Percentiles rank a stretch among this genome's conserved stretches.
phyloP scores from a whole-genome alignment of 768 basidiomycete genomes.

The Naganishia onofrii region DNA sequence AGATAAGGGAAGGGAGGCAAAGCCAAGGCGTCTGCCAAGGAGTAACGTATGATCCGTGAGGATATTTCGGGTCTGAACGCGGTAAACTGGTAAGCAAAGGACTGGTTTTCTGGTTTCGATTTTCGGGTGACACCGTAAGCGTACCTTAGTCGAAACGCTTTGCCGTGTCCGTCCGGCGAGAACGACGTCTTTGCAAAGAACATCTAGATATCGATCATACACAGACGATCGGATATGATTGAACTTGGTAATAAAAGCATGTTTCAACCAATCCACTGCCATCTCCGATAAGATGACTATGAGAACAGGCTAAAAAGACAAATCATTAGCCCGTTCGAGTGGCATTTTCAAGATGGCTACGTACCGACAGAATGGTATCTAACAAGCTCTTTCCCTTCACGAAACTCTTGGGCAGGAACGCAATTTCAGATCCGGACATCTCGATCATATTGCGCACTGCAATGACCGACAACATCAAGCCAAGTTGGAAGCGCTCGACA shows the following conservation, averaged over 20 bases:
- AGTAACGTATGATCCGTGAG: slow-evolving; percentile 95
- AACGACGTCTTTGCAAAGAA: slow-evolving; percentile 87
- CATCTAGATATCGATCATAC: slow-evolving; percentile 91
- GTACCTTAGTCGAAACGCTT: slow-evolving; percentile 53
- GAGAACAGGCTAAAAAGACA: slow-evolving; percentile 70
- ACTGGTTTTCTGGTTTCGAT: background rate
- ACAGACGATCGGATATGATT: slow-evolving; percentile 95
- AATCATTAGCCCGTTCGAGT: background rate
- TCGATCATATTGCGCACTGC: slow-evolving; percentile 94
- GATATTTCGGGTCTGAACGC: slow-evolving; percentile 55
- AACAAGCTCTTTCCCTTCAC: slow-evolving; percentile 49
- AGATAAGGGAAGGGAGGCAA: slow-evolving; percentile 86
- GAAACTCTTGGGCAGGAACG: slow-evolving; percentile 62
- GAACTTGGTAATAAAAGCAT: slow-evolving; percentile 99
- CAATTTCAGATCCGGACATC: slow-evolving; percentile 80
- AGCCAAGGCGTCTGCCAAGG: slow-evolving; percentile 88
- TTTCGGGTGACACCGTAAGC: background rate
- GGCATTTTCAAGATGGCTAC: slow-evolving; percentile 15
- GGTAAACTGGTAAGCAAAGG: slow-evolving; percentile 43
- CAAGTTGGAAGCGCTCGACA: slow-evolving; percentile 90
- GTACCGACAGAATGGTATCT: slow-evolving; percentile 79
- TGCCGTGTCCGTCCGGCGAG: slow-evolving; percentile 58
- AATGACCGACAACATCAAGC: slow-evolving; percentile 84
- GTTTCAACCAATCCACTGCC: slow-evolving; percentile 97
- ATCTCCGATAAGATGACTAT: slow-evolving; percentile 88